Base-by-base conservation (phyloP, 176 grass and related monocot genomes). In the Carex kokanica region DNA sequence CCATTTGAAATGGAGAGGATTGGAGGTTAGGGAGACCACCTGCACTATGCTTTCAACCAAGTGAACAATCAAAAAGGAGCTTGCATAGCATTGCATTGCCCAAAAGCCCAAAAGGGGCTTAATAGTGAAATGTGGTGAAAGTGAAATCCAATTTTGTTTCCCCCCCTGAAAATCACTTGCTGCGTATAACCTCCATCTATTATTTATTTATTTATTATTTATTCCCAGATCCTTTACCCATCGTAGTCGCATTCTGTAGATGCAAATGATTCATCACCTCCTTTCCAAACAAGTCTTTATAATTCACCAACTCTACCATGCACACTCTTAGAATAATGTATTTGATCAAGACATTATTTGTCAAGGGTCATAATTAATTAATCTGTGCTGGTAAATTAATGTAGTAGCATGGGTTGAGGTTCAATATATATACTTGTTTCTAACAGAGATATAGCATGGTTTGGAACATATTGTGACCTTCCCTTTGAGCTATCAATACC, bases 111-210 rank as follows among this genome's bases (percentile, higher is more conserved):
- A 55, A 77, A 77, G 49, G 3, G 47, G 13, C 4, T 55, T 31
- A 75, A 74, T 29, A 77, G 72, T 18, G 72, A 75, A 75, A 75
- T 54, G 47, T 53, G 20, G 45, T 75, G 72, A 75, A 52, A 75
- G 72, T 16, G 72, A 55, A 77, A 77, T 77, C 23, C 49, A 54
- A 55, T 1, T 77, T 77, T 55, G 72, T 29, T 75, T 0, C 4
- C 36, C 36, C 32, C 72, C 72, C 47, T 75, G 72, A 54, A 75
- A 54, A 53, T 29, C 43, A 75, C 45, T 13, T 12, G 23, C 53
- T 75, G 21, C 47, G 7, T 75, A 54, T 16, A 54, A 54, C 72
- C 45, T 24, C 72, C 72, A 54, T 53, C 9, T 47, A 54, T 75
- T 75, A 75, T 53, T 72, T 75, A 75, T n/a, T n/a, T n/a, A n/a